Base-by-base conservation (phyloP, 2,329 filamentous ascomycete genomes). In the Plectosphaerella cucumerina region DNA sequence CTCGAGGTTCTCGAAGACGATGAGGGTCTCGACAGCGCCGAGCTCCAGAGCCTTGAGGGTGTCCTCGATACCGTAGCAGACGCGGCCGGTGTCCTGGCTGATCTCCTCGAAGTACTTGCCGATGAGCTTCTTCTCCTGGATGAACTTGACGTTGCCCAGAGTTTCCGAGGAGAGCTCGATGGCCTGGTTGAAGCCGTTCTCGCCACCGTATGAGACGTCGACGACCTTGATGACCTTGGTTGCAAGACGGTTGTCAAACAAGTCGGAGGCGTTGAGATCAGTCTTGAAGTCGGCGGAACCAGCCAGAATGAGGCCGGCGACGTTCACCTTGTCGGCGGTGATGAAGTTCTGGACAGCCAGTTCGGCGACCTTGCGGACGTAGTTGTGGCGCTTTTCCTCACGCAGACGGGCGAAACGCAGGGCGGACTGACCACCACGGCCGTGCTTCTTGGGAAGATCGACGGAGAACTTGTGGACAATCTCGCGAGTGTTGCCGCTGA, bases 281-380 rank as follows among this genome's bases (percentile, higher is more conserved):
- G 96, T 97, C 80, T 99, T 99, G 86, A 99, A 99, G 73, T 99
- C 94, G 66, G 94, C 94, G 33, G 91, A 96, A 78, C 94, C 94
- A 58, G 94, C 94, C 58, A 99, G 81, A 67, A 99, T 95, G 55
- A 99, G 75, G 64, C 94, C 95, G 53, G 90, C 91, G 46, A 97
- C 93, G 70, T 99, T 99, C 74, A 96, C 89, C 78, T 97, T 99
- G 80, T 99, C 94, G 69, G 87, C 87, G 64, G 92, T 96, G 71
- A 99, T 97, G 73, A 96, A 99, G 74, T 97, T 97, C 73, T 99
- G 95, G 49, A 99, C 94, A 34, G 94, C 94, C 75, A 97, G 74
- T 71, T 99, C 94, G 64, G 94, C 90, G 56, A 99, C 95, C 77
- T 99, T 99, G 67, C 94, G 91, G 62, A 99, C 94, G 71, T 99